A percentile compares a stretch with the other conserved stretches of the same genome.
Evolutionary conservation across 2,329 filamentous ascomycete species (phyloP).

Genomic region (Paracamarosporium sp.): DNA sequence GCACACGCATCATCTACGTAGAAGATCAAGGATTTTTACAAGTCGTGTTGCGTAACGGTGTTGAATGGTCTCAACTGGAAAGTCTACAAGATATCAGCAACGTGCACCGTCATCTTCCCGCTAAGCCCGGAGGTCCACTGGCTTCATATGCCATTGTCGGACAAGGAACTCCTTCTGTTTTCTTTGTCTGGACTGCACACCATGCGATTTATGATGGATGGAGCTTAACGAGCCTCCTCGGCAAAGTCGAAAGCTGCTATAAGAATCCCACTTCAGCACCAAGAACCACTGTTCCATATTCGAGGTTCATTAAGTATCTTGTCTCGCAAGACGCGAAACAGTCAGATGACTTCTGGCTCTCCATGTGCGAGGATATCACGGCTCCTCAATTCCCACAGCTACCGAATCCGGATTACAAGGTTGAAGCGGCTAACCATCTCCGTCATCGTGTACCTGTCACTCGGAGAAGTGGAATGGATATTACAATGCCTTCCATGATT

Average conservation of each 20-base stretch:
- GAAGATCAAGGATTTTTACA: slow-evolving; percentile 41
- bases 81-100: slow-evolving; percentile 33
- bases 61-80: slow-evolving; percentile 25
- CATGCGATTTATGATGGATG: slow-evolving; percentile 48
- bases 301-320: slow-evolving; percentile 41
- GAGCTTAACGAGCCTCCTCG: slow-evolving; percentile 34
- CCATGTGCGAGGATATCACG: slow-evolving; percentile 32
- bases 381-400: slow-evolving; percentile 41
- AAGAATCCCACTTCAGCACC: slow-evolving; percentile 11
- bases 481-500: slow-evolving; percentile 47
- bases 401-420: slow-evolving; percentile 38
- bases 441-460: slow-evolving; percentile 25
- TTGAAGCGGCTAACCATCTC: slow-evolving; percentile 36
- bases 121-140: slow-evolving; percentile 33
- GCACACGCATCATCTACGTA: slow-evolving; percentile 51
- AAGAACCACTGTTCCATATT: slow-evolving; percentile 32
- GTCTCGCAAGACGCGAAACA: slow-evolving; percentile 30
- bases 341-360: slow-evolving; percentile 37
- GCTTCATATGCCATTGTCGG: slow-evolving; percentile 32
- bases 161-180: slow-evolving; percentile 18
- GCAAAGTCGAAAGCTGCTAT: slow-evolving; percentile 35
- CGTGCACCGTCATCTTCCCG: slow-evolving; percentile 33
- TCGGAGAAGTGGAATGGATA: slow-evolving; percentile 28
- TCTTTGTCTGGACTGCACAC: slow-evolving; percentile 46
- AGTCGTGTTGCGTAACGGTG: slow-evolving; percentile 33